Evolutionary conservation across 768 basidiomycete genomes (phyloP), one percentile per base, ranked within the genome.

Genomic region (Scleroderma bovista): DNA sequence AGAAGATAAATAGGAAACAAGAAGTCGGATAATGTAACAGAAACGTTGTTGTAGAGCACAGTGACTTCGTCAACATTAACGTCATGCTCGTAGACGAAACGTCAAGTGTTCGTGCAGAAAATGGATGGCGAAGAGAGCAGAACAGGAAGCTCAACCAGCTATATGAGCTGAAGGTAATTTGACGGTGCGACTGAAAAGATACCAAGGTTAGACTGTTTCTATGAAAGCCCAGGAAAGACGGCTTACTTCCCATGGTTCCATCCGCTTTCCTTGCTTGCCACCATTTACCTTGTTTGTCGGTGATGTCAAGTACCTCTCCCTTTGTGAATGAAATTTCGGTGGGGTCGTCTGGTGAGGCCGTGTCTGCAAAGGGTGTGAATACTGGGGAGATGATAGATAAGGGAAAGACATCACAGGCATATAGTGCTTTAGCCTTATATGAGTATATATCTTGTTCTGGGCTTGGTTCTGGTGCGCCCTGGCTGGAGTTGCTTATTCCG

Each of bases 241-340:
- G 83, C 88, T 70, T 65, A 90, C 88, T 91, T 73, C 88, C 88
- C 56, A 80, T 61, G 39, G 73, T 64, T 46, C 88, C 91, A 63
- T 93, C 91, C 16, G 75, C 58, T 69, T 87, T 93, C 61, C 71
- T 83, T 32, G 89, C 87, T 61, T 90, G 89, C 91, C 91, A 93
- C 91, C 91, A 92, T 63, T 92, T 90, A 44, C 89, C 89, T 60
- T 89, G 82, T 69, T 91, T 93, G 70, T 98, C 94, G 50, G 93
- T 67, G 48, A 98, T 87, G 54, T 96, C 93, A 54, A 98, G 79
- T 36, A 92, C 74, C 61, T 97, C 95, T 47, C 93, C 92, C 67
- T 97, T 97, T 46, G 72, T 61, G 68, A 99, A 97, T 43, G 90
- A 89, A 36, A 99, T 87, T 70, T 99, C 96, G 62, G 90, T 96